Evolutionary conservation across 1,284 basidiomycete genomes (phyloP), one percentile per base, ranked within the genome.

Genomic region (Abortiporus biennis): DNA sequence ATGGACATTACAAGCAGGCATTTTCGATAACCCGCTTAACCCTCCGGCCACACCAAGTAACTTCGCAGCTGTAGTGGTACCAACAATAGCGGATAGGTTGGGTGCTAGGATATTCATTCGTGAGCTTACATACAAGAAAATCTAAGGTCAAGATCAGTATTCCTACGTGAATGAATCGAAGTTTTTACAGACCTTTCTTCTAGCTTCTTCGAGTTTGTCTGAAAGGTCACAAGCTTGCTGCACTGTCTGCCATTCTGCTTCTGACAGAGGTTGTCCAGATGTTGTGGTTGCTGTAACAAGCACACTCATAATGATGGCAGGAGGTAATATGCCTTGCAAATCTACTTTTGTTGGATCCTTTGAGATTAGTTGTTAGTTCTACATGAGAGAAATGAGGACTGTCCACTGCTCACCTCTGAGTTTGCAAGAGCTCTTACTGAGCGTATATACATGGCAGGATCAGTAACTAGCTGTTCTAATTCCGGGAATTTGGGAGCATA

Each of bases 121-220:
- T 57, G 92, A 96, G 72, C 96, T 95, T 63, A 99, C 96, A 73
- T 98, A 99, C 70, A 89, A 83, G 67, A 99, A 93, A 54, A 99
- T 99, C 80, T 92, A 56, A 0, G 31, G 13, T 24, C 38, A 16
- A 17, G 46, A 12, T 30, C 32, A 9, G n/a, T 8, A 29, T n/a
- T 8, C 9, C 8, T 29, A 29, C 8, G 9, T 29, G 9, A 9
- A n/a, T 47, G 34, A 20, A 38, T 36, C 29, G 16, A 4, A 20
- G 21, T 30, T 4, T 35, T n/a, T 8, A 46, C 64, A 37, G 41
- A 86, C 90, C 72, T 80, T 87, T 67, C 89, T 89, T 38, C 93
- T 80, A 1, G 90, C 87, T 49, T 87, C 83, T 55, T 97, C 90
- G 20, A 99, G 68, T 43, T 86, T 76, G 54, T 88, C 86, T 5